Conservation (phyloP, 345 rosid genomes). For the Psidium guajava region DNA sequence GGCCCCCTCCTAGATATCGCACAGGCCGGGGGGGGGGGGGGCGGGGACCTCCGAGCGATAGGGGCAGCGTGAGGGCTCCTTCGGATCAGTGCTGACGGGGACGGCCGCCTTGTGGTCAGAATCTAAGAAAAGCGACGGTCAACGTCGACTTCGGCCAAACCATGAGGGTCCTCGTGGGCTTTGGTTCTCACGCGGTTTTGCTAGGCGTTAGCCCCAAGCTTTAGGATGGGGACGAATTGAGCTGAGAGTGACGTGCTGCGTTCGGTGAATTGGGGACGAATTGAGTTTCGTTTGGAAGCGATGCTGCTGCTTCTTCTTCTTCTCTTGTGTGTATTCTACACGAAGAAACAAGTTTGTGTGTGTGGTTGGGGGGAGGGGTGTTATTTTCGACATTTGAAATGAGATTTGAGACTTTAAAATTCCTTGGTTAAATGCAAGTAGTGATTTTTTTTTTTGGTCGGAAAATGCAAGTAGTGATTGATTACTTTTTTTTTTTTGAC, state of each 20-base stretch:
- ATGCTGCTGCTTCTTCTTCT: too few relatives aligned
- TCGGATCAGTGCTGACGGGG: not conserved
- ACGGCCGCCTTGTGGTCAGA: not conserved
- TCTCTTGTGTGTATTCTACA: too few relatives aligned
- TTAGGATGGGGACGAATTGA: not conserved
- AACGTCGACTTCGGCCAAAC: not conserved
- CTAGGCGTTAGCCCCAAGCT: not conserved
- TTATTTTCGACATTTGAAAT: too few relatives aligned
- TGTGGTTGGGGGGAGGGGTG: too few relatives aligned
- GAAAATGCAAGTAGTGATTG: too few relatives aligned
- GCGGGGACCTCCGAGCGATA: not conserved
- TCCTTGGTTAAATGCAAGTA: too few relatives aligned
- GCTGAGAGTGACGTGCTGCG: not conserved
- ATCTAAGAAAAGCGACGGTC: not conserved
- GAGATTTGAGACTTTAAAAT: too few relatives aligned
- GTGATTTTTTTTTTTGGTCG: too few relatives aligned
- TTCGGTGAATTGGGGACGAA: not conserved
- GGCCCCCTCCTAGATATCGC: not conserved
- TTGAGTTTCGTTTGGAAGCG: not conserved
- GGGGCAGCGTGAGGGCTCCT: not conserved
- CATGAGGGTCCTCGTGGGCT: not conserved
- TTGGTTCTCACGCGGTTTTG: not conserved
- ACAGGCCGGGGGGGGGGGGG: not conserved
- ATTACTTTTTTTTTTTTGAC: too few relatives aligned
- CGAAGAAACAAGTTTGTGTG: too few relatives aligned